Base-by-base conservation (phyloP, 257 asterid species). In the Penstemon davidsonii region DNA sequence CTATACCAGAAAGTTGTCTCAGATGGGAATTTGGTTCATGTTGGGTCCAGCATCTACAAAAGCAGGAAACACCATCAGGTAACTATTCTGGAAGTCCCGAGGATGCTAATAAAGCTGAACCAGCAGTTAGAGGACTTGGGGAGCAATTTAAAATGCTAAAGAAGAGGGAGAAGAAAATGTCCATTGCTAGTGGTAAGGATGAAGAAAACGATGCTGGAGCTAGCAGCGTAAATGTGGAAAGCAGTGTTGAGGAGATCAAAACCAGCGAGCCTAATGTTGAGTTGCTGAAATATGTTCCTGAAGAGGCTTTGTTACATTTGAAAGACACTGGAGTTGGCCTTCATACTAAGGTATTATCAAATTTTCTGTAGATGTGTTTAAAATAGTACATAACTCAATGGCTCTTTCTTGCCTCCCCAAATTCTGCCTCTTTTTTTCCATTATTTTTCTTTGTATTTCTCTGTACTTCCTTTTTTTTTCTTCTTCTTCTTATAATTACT, bases 21-120 rank as follows among this genome's bases (percentile, higher is more conserved):
- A 85, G 99, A 84, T 94, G 98, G 98, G 99, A 94, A 83, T 96
- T 94, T 60, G 99, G 98, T 76, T 88, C 96, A 56, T 91, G 98
- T 75, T 94, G 96, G 99, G 85, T 91, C 79, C 98, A 91, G 86
- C 98, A 91, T 89, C 86, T 91, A 66, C 96, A 91, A 73, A 94
- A 91, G 90, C 89, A 84, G 84, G 96, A 91, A 75, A 66, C 80
- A 49, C 74, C 87, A 60, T 62, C 66, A 18, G 84, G 86, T 59
- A 75, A 69, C 69, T 73, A 63, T 70, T 67, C 95, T 72, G 81
- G 75, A 73, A 73, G 80, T 67, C 68, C 62, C 7, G 81, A 84
- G 67, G 89, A 78, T 71, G 86, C 72, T 64, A 78, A 73, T 18
- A 86, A 87, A 79, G 85, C 71, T 72, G 96, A 90, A 60, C 85